Evolutionary conservation across 2,329 filamentous ascomycete genomes (phyloP), one percentile per base, ranked within the genome.

Genomic region (Diaporthe caulivora): DNA sequence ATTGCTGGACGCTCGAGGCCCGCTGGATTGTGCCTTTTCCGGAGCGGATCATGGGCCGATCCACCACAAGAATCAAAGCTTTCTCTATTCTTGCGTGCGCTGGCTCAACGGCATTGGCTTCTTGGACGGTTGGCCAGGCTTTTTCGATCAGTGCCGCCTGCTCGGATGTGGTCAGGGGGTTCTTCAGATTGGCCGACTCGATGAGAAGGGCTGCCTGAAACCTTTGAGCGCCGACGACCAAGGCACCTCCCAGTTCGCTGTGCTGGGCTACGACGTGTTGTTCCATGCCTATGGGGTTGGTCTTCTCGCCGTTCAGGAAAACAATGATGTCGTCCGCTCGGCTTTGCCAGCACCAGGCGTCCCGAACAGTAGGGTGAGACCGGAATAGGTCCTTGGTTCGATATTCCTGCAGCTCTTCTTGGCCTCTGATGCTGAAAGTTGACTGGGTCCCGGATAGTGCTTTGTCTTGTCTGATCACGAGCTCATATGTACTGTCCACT

Each of bases 331-430:
- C 79, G 70, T 80, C 79, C 2, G 79, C 77, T 1, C 79, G 75
- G 2, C 76, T 77, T 3, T 73, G 75, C 78, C 78, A 80, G 10
- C 76, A 55, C 85, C 85, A 87, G 0, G 82, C 75, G 15, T 83
- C 80, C 0, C 81, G 81, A 11, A 84, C 79, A 0, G 80, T 82
- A 0, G 84, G 81, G 42, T 88, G 86, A 1, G 79, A 80, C 5
- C 79, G 76, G 69, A 87, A 88, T 0, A 84, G 79, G 72, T 88
- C 86, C 24, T 81, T 80, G 0, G 86, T 87, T 17, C 81, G 81
- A 72, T 83, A 87, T 26, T 70, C 64, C 2, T 26, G 8, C 29
- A 64, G 21, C 0, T 10, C 1, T 6, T 74, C 73, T 42, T 72
- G 73, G 24, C 70, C 70, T 6, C 34, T 34, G 26, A 72, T 72